phyloP scores from a whole-genome alignment of 1,284 basidiomycete genomes.

The Golubevia sp. region DNA sequence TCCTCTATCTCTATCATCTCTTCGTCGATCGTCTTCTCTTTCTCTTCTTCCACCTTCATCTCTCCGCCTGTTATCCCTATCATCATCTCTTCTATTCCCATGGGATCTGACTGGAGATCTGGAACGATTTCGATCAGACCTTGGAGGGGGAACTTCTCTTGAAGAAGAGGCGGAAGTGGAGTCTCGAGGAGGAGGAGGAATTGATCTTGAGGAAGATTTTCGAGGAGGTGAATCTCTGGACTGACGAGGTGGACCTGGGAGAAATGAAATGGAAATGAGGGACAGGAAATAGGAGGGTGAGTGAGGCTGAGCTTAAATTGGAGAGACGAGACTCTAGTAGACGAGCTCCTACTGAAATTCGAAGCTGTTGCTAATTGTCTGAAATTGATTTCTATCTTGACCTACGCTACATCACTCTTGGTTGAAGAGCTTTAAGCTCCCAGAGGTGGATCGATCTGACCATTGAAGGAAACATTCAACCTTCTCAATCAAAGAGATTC shows the following conservation, averaged over 20 bases:
- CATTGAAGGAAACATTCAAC: too few relatives aligned
- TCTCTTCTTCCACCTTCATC: constrained; percentile 13
- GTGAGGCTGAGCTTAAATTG: too few relatives aligned
- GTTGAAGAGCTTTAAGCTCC: too few relatives aligned
- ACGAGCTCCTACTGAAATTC: too few relatives aligned
- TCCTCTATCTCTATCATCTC: constrained; percentile 1
- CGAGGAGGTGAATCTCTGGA: background rate
- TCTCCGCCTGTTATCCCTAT: constrained; percentile 15
- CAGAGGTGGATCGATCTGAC: too few relatives aligned
- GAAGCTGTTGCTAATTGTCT: too few relatives aligned
- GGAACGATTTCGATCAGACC: background rate
- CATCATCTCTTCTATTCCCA: constrained; percentile 5
- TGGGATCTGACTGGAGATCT: background rate
- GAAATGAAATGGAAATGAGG: background rate
- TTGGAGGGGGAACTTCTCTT: background rate
- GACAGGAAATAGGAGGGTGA: background rate
- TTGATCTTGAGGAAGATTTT: background rate
- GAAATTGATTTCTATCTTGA: too few relatives aligned
- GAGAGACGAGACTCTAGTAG: too few relatives aligned
- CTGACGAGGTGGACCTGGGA: background rate
- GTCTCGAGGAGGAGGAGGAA: background rate
- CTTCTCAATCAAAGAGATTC: too few relatives aligned
- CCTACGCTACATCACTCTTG: too few relatives aligned
- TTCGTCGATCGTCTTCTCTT: constrained; percentile 4
- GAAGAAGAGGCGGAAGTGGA: background rate